Evolutionary conservation across 345 rosid species (phyloP), one percentile per base, ranked within the genome.

Genomic region (Linum trigynum): DNA sequence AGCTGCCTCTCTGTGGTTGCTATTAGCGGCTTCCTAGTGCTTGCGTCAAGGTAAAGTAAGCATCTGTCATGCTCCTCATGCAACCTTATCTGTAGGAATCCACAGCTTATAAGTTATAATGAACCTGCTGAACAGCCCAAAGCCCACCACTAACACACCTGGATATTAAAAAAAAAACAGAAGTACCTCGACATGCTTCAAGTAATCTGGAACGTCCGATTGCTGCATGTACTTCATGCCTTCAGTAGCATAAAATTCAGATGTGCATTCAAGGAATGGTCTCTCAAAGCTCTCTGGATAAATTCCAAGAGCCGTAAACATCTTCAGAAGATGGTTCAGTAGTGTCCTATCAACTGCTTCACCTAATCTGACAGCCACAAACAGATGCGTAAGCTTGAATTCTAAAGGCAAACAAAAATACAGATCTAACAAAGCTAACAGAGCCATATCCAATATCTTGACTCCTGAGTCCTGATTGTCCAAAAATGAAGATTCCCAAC

Each of bases 211-310:
- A 72, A 94, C 92, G 69, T 94, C 96, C 12, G 85, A 84, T 74
- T 88, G 99, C 79, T 94, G 99, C 92, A 90, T 88, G 80, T 82
- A 88, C 74, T 83, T 85, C 97, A 86, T 87, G 71, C 99, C 99
- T 78, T 94, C 99, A 51, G 99, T 79, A 8, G 91, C 96, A 86
- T 90, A 94, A 83, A 88, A 94, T 76, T 86, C 99, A 14, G 96
- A 90, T 58, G 97, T 94, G 71, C 88, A 71, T 70, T 88, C 96
- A 65, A 94, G 92, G 81, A 94, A 94, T 62, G 85, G 85, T 72
- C 83, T 92, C 80, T 92, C 97, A 85, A 92, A 92, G 80, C 87
- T 88, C 72, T 92, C 96, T 37, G 85, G 65, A 85, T 94, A 94
- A 75, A 90, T 94, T 67, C 96, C 99, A 69, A 94, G 82, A 64